Evolutionary conservation across 1,284 basidiomycete genomes (phyloP).

Genomic region (Trichosporon sp.): DNA sequence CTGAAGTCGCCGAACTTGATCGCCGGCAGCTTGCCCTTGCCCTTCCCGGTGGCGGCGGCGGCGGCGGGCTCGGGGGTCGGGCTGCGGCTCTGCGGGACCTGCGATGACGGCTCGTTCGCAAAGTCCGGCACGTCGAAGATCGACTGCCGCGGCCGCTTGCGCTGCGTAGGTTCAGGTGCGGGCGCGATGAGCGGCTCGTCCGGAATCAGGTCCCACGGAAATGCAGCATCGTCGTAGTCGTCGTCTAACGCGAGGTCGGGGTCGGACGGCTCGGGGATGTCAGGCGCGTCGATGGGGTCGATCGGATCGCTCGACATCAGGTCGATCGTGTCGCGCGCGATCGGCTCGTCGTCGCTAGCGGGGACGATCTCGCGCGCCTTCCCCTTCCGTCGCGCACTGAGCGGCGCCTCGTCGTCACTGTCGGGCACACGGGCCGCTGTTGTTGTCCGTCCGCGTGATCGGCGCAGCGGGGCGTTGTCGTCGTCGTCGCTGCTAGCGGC

Average conservation of each 20-base stretch:
- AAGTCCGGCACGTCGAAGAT: conserved; percentile 16
- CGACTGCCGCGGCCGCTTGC: not conserved
- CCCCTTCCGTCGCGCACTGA: not conserved
- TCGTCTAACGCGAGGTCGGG: not conserved
- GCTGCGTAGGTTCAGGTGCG: not conserved
- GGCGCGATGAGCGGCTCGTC: not conserved
- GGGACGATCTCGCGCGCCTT: not conserved
- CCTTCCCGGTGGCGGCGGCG: not conserved
- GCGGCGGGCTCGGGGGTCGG: not conserved
- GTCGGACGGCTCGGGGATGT: not conserved
- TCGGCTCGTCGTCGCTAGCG: not conserved
- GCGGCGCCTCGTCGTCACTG: not conserved
- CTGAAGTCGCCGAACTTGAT: conserved; percentile 12
- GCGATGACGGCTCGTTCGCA: conserved; percentile 7
- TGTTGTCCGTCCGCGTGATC: not conserved
- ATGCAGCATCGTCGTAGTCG: conserved; percentile 9
- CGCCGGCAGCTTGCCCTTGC: not conserved
- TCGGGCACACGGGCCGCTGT: not conserved
- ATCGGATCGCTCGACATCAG: not conserved
- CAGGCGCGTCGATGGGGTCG: not conserved
- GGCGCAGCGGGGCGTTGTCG: not conserved
- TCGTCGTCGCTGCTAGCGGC: not conserved
- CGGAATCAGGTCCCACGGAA: not conserved
- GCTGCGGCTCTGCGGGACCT: not conserved
- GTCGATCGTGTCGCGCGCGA: not conserved